Evolutionary conservation across 805 yeast genomes (phyloP).

Genomic region (Metschnikowia cerradonensis): DNA sequence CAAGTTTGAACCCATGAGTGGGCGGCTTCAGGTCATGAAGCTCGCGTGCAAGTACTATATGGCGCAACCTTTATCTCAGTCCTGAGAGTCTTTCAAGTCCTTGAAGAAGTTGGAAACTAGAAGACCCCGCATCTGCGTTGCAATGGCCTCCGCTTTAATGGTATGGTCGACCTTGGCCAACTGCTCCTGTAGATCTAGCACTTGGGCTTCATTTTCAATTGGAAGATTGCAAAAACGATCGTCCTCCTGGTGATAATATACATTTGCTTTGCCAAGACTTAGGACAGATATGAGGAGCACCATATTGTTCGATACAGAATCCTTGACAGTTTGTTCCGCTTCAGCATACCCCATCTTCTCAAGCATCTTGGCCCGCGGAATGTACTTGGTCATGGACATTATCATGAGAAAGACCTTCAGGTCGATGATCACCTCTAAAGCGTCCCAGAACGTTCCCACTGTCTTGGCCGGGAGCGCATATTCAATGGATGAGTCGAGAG

Average conservation of each 20-base stretch:
- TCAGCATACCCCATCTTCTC: constrained; percentile 25
- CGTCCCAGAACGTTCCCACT: constrained; percentile 19
- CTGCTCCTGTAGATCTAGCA: constrained; percentile 13
- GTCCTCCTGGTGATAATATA: constrained; percentile 23
- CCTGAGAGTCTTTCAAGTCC: neutral
- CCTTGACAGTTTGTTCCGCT: constrained; percentile 4
- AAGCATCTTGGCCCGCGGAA: constrained; percentile 22
- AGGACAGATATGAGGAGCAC: constrained; percentile 24
- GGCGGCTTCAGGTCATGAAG: constrained; percentile 13
- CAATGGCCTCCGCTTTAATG: constrained; percentile 24
- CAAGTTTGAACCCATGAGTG: constrained; percentile 41
- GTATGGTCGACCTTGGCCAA: constrained; percentile 13
- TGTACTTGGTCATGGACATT: constrained; percentile 23
- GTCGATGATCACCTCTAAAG: constrained; percentile 26
- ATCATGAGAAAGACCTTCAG: constrained; percentile 29
- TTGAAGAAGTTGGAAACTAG: neutral
- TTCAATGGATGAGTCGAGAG: constrained; percentile 8
- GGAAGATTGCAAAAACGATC: constrained; percentile 25
- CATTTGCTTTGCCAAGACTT: constrained; percentile 25
- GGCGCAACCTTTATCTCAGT: neutral
- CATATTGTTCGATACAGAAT: constrained; percentile 19
- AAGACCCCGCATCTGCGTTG: constrained; percentile 23
- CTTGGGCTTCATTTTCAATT: constrained; percentile 8
- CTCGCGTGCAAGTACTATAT: constrained; percentile 3
- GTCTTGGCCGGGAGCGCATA: constrained; percentile 11